Evolutionary conservation across 2,329 filamentous ascomycete genomes (phyloP), one percentile per base, ranked within the genome.

Genomic region (Alternaria metachromatica): DNA sequence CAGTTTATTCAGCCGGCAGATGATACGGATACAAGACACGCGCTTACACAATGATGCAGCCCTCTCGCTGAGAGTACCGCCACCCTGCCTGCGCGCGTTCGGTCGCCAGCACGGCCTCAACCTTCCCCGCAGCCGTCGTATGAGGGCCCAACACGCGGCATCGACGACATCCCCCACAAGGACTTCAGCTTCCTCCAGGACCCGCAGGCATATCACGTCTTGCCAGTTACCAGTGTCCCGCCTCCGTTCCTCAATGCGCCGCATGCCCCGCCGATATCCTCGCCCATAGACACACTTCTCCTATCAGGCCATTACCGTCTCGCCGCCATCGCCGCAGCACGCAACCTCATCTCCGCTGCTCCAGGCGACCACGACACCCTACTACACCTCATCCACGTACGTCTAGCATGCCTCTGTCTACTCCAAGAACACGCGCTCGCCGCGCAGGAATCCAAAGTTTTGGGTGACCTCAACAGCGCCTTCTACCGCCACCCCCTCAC

Each of bases 401-500:
- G 95, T 2, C 85, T 97, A 0, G 89, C 92, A 18, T 96, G 92
- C 74, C 84, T 98, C 7, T 92, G 93, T 43, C 85, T 97, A 3
- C 90, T 94, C 49, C 90, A 92, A 64, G 89, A 91, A 62, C 81
- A 83, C 33, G 78, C 81, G 4, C 76, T 86, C 4, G 84, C 85
- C 3, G 87, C 87, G 0, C 85, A 89, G 66, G 89, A 91, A 78
- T 85, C 87, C 6, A 87, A 88, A 66, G 84, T 86, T 1, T 80
- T 91, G n/a, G 85, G 87, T 50, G 89, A 91, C 69, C 75, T 90
- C 48, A 86, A 80, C 58, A 85, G 90, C 82, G 45, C 90, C 28
- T 80, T 82, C 65, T 82, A 81, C 69, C 70, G 81, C 80, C 64
- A 83, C 73, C 58, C 86, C 83, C 65, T 92, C 15, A 80, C 78